Conservation (phyloP, 2,329 filamentous ascomycete genomes). For the Leptographium flavum region DNA sequence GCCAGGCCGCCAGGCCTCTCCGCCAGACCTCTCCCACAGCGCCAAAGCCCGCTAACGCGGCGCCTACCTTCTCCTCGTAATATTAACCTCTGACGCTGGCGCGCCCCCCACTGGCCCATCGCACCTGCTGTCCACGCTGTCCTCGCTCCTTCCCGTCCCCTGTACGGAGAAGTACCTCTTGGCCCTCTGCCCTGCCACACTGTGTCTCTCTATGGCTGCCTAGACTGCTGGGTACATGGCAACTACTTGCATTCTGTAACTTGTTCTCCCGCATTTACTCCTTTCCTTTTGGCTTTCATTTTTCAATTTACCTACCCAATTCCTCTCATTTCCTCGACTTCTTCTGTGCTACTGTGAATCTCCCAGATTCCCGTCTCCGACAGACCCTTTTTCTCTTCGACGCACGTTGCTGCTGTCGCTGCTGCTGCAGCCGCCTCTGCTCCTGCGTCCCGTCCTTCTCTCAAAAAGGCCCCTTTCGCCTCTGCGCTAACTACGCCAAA, state of each 20-base stretch:
- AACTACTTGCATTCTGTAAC: too few species aligned
- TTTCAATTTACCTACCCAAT: constrained; percentile 1
- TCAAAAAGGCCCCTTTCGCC: background rate
- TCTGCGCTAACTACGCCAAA: constrained; percentile 8
- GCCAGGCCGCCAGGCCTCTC: too few species aligned
- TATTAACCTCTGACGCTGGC: background rate
- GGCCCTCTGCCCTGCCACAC: too few species aligned
- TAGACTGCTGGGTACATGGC: too few species aligned
- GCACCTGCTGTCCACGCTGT: background rate
- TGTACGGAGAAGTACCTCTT: too few species aligned
- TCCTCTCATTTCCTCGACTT: background rate
- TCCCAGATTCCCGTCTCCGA: constrained; percentile 14
- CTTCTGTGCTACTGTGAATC: too few species aligned
- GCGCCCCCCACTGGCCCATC: background rate
- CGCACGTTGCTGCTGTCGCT: background rate
- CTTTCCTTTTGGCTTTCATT: constrained; percentile 1
- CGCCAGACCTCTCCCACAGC: background rate
- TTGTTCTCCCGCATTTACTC: background rate
- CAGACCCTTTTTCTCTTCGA: constrained; percentile 11
- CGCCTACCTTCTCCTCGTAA: background rate
- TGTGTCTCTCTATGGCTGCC: background rate
- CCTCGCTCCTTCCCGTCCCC: background rate
- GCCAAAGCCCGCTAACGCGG: background rate
- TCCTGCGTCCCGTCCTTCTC: background rate
- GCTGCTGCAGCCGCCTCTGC: background rate